phyloP scores from a whole-genome alignment of 805 yeast species.

The Schizosaccharomyces japonicus region DNA sequence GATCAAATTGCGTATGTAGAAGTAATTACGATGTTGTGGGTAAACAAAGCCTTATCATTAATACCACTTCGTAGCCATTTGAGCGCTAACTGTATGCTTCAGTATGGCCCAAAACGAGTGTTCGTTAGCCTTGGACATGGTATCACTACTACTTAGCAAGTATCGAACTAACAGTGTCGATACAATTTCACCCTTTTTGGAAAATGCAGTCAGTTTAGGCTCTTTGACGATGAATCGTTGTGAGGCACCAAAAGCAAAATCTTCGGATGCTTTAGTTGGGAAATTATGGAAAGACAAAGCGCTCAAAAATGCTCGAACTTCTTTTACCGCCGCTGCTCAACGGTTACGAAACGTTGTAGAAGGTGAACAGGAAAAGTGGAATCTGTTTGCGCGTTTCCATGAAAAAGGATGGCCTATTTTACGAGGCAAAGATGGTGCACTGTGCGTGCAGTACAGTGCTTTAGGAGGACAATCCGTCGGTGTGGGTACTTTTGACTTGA shows the following conservation, averaged over 20 bases:
- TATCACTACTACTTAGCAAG: neutral
- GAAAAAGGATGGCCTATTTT: neutral
- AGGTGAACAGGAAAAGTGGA: neutral
- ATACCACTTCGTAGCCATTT: neutral
- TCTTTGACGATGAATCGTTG: neutral
- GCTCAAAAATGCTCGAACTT: neutral
- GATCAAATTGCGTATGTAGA: neutral
- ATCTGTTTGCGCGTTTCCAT: neutral
- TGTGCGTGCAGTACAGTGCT: neutral
- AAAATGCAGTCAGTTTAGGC: neutral
- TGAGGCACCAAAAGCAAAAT: neutral
- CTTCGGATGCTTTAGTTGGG: neutral
- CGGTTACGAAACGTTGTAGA: neutral
- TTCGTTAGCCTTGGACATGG: slow-evolving; percentile 3
- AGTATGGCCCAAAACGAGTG: slow-evolving; percentile 4
- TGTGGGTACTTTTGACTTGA: neutral
- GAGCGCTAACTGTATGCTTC: neutral
- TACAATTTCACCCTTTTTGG: slow-evolving; percentile 1
- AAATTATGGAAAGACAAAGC: neutral
- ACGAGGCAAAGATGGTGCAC: neutral
- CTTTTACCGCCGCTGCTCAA: neutral
- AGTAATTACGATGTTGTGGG: too few relatives aligned
- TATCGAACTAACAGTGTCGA: neutral
- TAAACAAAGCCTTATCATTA: neutral
- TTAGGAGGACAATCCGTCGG: neutral